phyloP scores from a whole-genome alignment of 2,329 filamentous ascomycete genomes.

The Cryphonectria nitschkei region DNA sequence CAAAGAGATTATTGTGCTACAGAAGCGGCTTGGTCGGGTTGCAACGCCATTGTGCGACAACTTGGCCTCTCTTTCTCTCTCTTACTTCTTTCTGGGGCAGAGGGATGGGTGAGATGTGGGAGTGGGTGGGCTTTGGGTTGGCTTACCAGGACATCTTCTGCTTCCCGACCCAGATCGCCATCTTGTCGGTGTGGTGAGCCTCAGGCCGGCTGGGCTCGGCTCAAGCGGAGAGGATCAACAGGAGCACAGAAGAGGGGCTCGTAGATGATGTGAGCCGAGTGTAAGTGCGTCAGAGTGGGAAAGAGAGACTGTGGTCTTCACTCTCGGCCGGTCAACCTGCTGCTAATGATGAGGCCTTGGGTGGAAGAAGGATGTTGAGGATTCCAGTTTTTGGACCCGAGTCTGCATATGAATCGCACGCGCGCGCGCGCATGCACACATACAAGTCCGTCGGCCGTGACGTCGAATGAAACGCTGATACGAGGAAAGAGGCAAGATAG shows the following conservation, averaged over 20 bases:
- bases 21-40: slow-evolving; percentile 4
- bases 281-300: neutral
- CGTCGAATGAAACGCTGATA: neutral
- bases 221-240: neutral
- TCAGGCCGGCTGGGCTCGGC: slow-evolving; percentile 21
- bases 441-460: neutral
- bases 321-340: neutral
- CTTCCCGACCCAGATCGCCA: slow-evolving; percentile 30
- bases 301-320: neutral
- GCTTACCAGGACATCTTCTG: slow-evolving; percentile 31
- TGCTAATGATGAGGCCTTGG: neutral
- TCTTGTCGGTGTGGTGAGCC: slow-evolving; percentile 19
- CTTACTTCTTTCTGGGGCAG: neutral
- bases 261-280: neutral
- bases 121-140: neutral
- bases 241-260: neutral
- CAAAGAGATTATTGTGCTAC: slow-evolving; percentile 4
- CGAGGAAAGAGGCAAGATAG: neutral
- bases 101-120: neutral
- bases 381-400: neutral
- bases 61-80: neutral
- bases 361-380: neutral
- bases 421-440: neutral
- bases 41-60: neutral
- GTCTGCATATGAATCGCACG: neutral